Base-by-base conservation (phyloP, 1,139 yeast species). In the Sugiyamaella castrensis region DNA sequence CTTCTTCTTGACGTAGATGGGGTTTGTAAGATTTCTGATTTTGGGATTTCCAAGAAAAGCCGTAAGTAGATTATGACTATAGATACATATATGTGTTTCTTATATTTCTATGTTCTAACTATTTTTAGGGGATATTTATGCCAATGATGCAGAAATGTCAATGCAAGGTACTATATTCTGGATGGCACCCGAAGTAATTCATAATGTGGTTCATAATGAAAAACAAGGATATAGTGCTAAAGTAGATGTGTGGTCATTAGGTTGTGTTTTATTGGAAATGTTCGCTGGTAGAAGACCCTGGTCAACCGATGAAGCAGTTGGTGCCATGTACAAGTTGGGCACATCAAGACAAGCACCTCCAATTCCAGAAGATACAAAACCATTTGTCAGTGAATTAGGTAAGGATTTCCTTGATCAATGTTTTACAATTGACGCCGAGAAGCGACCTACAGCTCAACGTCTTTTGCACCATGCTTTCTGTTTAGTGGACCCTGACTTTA, bases 161-260 rank as follows among this genome's bases (percentile, higher is more conserved):
- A 86, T 85, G 92, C 96, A 94, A 68, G 99, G 99, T 16, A 91
- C 98, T 0, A 91, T 94, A 2, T 94, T 91, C 65, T 94, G 98
- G 98, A 94, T 94, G 98, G 99, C 99, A 0, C 99, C 99, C 0
- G 99, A 94, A 65, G 96, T 94, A 53, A 89, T 94, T 50, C 88
- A 87, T 63, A 83, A 83, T 58, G 82, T 81, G 34, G 82, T 81
- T 4, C 82, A 79, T 60, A 86, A 85, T 59, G 84, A 82, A 49
- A 86, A 84, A 57, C 95, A 85, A 64, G 98, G 98, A 0, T 94
- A 94, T 65, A 87, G 95, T 71, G 98, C 98, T 27, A 94, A 94
- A 67, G 89, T 94, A 34, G 77, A 73, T 50, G 68, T 77, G 61
- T 67, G 84, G 84, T 65, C 98, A 0, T 71, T 92, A 26, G 99